Evolutionary conservation across 495 filamentous ascomycete genomes (phyloP), one percentile per base, ranked within the genome.

Genomic region (Neurospora sp.): DNA sequence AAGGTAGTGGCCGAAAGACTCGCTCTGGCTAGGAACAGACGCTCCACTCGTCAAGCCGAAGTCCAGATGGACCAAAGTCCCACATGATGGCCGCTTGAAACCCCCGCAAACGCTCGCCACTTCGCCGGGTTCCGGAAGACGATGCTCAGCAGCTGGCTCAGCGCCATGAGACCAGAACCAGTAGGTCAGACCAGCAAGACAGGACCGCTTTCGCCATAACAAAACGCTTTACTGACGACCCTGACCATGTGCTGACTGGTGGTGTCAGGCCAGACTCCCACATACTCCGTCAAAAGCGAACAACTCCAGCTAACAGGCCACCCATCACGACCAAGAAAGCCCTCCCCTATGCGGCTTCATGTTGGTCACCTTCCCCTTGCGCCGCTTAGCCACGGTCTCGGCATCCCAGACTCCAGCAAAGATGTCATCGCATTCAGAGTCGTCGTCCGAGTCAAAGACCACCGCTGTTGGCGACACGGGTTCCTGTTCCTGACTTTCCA

Each of bases 391-490:
- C 41, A 92, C 94, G 46, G 89, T 80, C 69, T 87, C 87, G 18
- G 90, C 84, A 76, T 90, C 92, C 95, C 95, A 98, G 3, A 93
- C 86, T 0, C 95, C 95, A 12, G 89, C 86, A 83, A 98, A 98
- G 70, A 98, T 79, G 81, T 97, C 94, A 78, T 98, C 95, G 75
- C 94, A 97, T 83, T 98, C 95, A 70, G 96, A 93, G 78, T 97
- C 94, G 80, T 98, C 95, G 69, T 94, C 90, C 73, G 90, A 93
- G 83, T 98, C 93, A 80, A 97, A 97, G 71, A 93, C 89, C 4
- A 93, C 78, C 82, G 39, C 77, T 77, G 41, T 77, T 77, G 5
- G 71, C 76, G 5, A 70, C 75, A 2, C 54, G 3, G 27, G 54
- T 66, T 69, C 75, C 0, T 66, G 59, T 23, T 69, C 35, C 35